Base-by-base conservation (phyloP, 345 rosid species). In the Euphorbia peplus region DNA sequence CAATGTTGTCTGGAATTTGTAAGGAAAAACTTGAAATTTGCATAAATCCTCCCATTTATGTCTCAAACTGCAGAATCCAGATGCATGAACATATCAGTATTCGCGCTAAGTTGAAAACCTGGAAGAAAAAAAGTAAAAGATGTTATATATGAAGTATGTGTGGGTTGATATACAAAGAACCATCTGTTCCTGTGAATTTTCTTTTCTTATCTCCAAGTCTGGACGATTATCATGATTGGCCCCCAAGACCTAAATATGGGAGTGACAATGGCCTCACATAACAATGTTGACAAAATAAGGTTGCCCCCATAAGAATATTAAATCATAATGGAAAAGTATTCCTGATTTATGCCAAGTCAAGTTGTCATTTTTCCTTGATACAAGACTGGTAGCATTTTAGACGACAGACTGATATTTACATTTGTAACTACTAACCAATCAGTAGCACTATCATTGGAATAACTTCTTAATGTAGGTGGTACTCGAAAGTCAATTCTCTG, bases 401-500 rank as follows among this genome's bases (percentile, higher is more conserved):
- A 62, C 51, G 0, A 62, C 5, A 15, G 52, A 42, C 32, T 7
- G 29, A 10, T 41, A 62, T 39, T 41, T 41, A 37, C 6, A 21
- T 28, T 19, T 18, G 52, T 42, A 75, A 75, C 54, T 74, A 66
- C 81, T 80, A 82, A 89, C 97, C 82, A 70, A 39, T 79, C 79
- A 68, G 78, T 76, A 51, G 80, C 69, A 46, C 76, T 71, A 61
- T 86, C 78, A 73, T 85, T 92, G 68, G 81, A 77, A 73, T 79
- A 84, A 75, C 86, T 82, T 78, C 87, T 77, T 71, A 93, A 75
- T 61, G 76, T 76, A 59, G 88, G 92, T 51, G 97, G 96, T 30
- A 89, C 88, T 81, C 97, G 91, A 77, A 91, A 93, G 73, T 87
- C 97, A 64, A 86, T 82, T 74, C 96, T 88, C 76, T 93, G 98